phyloP scores from a whole-genome alignment of 257 asterid genomes.

The Handroanthus guayacan region DNA sequence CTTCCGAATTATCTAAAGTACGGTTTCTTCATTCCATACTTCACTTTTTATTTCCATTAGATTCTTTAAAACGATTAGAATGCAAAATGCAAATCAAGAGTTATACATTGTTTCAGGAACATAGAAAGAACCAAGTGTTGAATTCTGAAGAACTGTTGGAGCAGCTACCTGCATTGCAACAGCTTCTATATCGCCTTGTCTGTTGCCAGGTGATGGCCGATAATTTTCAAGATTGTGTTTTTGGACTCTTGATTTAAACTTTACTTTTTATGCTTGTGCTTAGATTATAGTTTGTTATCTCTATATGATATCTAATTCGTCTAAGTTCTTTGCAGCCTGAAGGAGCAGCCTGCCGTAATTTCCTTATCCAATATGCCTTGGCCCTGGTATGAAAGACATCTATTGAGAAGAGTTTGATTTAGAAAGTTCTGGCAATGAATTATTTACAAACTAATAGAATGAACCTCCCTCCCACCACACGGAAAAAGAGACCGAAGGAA shows the following conservation, averaged over 20 bases:
- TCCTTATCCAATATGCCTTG: constrained; percentile 80
- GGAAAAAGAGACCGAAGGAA: too few relatives aligned
- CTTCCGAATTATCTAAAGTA: constrained; percentile 56
- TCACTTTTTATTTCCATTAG: background rate
- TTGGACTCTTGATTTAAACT: background rate
- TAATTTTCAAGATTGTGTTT: background rate
- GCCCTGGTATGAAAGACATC: constrained; percentile 64
- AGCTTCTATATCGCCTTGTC: constrained; percentile 74
- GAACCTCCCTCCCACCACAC: background rate
- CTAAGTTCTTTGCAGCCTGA: constrained; percentile 72
- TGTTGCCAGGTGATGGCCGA: constrained; percentile 70
- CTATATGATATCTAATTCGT: background rate
- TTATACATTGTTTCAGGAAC: constrained; percentile 41
- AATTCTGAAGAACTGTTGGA: constrained; percentile 61
- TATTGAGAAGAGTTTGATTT: background rate
- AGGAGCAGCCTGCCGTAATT: constrained; percentile 82
- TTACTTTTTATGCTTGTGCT: too few relatives aligned
- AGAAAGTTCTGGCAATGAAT: background rate
- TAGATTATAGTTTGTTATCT: background rate
- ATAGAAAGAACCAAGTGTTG: constrained; percentile 55
- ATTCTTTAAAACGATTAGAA: background rate
- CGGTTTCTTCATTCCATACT: background rate
- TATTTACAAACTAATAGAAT: background rate
- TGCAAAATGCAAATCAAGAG: background rate
- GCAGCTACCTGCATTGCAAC: constrained; percentile 83